These are phyloP conservation scores for Tetragonia tetragonoides DNA, from an alignment of 148 eudicot species.

Conservation along the genomic window DNA sequence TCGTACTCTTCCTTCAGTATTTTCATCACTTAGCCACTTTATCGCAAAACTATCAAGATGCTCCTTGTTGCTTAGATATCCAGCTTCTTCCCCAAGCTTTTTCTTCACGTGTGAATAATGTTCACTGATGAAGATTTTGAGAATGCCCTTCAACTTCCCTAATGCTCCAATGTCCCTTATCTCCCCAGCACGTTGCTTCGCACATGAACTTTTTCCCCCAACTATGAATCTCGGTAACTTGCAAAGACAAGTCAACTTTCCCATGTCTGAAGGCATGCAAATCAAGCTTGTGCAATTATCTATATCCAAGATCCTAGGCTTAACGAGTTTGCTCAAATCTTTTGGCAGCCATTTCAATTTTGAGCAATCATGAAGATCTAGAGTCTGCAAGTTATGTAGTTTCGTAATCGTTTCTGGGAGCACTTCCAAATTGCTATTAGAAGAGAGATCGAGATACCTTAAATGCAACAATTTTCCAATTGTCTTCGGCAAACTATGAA, in stretches of 20 bases:
- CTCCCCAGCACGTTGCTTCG: background rate
- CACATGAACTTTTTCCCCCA: background rate
- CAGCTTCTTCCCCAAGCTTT: background rate
- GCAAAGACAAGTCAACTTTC: slow-evolving; percentile 6
- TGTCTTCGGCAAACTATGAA: background rate
- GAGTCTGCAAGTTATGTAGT: slow-evolving; percentile 9
- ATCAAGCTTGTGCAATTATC: background rate
- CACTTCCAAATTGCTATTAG: background rate
- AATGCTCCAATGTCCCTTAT: background rate
- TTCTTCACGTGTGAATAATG: background rate
- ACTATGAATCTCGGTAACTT: background rate
- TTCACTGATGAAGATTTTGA: background rate
- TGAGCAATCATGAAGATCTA: background rate
- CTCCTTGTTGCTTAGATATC: slow-evolving; percentile 4
- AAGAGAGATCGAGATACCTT: slow-evolving; percentile 13
- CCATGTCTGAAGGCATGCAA: slow-evolving; percentile 18
- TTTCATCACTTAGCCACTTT: background rate
- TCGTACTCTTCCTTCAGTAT: background rate
- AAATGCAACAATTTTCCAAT: slow-evolving; percentile 22
- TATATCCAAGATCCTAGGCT: slow-evolving; percentile 9
- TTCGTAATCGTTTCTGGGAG: slow-evolving; percentile 18
- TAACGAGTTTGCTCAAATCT: background rate
- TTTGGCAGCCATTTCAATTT: slow-evolving; percentile 9
- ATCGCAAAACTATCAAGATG: background rate
- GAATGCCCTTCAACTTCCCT: background rate